phyloP scores from a whole-genome alignment of 2,329 filamentous ascomycete species.

The Mollisiaceae sp. region DNA sequence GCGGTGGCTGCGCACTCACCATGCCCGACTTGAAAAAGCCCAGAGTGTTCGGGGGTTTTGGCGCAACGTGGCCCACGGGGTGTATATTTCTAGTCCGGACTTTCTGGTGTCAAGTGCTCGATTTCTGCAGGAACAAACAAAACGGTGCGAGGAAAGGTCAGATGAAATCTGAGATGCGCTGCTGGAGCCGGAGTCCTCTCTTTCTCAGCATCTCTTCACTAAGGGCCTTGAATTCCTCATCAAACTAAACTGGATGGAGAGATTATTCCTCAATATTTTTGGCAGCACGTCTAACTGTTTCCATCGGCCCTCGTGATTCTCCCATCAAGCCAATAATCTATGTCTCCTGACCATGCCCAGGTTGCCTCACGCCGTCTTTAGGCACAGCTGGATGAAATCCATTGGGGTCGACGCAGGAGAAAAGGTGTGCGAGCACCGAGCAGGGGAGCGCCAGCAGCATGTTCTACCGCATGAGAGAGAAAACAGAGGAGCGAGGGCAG shows the following conservation, averaged over 20 bases:
- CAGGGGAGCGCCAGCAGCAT: slow-evolving; percentile 11
- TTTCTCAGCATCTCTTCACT: not conserved
- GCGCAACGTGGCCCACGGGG: not conserved
- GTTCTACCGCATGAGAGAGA: not conserved
- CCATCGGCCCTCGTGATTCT: slow-evolving; percentile 34
- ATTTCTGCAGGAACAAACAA: slow-evolving; percentile 3
- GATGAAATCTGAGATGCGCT: not conserved
- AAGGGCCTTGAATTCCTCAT: slow-evolving; percentile 4
- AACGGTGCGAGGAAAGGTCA: not conserved
- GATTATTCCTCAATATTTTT: slow-evolving; percentile 5
- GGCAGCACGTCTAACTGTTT: slow-evolving; percentile 14
- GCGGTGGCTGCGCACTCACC: not conserved
- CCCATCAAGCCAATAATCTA: slow-evolving; percentile 31
- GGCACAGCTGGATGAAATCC: slow-evolving; percentile 27
- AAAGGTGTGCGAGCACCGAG: slow-evolving; percentile 3
- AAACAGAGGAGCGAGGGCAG: not conserved
- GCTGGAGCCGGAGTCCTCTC: not conserved
- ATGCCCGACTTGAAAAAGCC: not conserved
- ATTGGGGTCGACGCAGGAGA: slow-evolving; percentile 14
- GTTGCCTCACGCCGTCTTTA: slow-evolving; percentile 20
- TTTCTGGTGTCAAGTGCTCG: not conserved
- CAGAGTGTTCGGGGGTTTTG: not conserved
- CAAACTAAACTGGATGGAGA: not conserved
- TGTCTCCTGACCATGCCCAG: slow-evolving; percentile 31
- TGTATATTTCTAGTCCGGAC: not conserved